phyloP scores from a whole-genome alignment of 306 rosid genomes.

The Vigna hirtella region DNA sequence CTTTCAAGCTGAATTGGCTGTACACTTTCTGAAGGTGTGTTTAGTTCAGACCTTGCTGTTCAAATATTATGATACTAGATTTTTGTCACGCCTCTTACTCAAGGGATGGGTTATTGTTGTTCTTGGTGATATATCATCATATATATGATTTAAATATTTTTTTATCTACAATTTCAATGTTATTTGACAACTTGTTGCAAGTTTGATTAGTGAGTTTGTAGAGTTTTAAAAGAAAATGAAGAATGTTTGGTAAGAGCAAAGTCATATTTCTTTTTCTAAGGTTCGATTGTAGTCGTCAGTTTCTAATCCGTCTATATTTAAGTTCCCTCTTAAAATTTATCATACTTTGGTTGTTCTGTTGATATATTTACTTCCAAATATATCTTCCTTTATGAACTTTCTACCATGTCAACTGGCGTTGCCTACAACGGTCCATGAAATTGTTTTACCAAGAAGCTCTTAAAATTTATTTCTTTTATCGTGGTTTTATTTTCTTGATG shows the following conservation, averaged over 20 bases:
- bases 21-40: conserved; percentile 87
- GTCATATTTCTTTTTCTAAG: background rate
- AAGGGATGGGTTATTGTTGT: conserved; percentile 3
- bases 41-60: conserved; percentile 29
- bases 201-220: conserved; percentile 24
- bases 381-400: background rate
- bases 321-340: background rate
- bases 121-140: background rate
- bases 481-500: background rate
- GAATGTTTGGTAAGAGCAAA: conserved; percentile 29
- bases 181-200: conserved; percentile 16
- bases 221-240: conserved; percentile 16
- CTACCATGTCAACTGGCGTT: background rate
- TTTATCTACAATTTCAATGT: background rate
- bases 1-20: conserved; percentile 94
- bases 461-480: conserved; percentile 14
- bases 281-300: conserved; percentile 11
- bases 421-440: conserved; percentile 1
- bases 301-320: background rate
- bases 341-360: background rate
- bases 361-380: conserved; percentile 4
- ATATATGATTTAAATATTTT: conserved; percentile 5
- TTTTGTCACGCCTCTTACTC: conserved; percentile 1
- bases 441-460: background rate
- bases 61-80: background rate